A percentile compares a stretch with the other conserved stretches of the same genome.
Evolutionary conservation across 306 rosid species (phyloP).

Genomic region (Styphnolobium japonicum): DNA sequence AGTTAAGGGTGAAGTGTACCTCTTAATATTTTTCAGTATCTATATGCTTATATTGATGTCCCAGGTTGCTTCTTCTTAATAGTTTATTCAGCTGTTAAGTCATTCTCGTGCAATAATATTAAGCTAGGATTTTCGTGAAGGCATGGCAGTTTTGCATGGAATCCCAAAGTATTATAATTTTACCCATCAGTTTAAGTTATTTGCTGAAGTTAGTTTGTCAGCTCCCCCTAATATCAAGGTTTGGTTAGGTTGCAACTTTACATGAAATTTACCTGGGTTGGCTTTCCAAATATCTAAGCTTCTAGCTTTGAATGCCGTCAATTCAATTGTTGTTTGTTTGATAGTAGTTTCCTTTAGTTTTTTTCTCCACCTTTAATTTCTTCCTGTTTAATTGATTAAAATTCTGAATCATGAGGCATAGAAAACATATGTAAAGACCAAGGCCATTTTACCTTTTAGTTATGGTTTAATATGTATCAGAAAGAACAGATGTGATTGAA

Average conservation of each 20-base stretch:
- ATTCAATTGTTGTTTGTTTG: background rate
- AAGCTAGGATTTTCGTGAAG: background rate
- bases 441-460: background rate
- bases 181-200: background rate
- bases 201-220: background rate
- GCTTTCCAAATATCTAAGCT: too few species aligned
- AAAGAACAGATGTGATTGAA: background rate
- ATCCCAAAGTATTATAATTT: background rate
- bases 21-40: background rate
- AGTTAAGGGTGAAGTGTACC: conserved; percentile 1
- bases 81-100: background rate
- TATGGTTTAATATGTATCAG: background rate
- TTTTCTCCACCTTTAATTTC: background rate
- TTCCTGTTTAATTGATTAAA: background rate
- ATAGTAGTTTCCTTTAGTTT: background rate
- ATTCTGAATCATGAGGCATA: background rate
- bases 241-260: background rate
- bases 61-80: background rate
- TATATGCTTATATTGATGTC: background rate
- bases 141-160: background rate
- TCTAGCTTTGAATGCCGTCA: background rate
- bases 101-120: background rate
- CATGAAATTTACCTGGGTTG: background rate
- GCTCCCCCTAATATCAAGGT: background rate
- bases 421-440: background rate